Conservation (phyloP, 441 rosid genomes). For the Dalechampia spathulata region DNA sequence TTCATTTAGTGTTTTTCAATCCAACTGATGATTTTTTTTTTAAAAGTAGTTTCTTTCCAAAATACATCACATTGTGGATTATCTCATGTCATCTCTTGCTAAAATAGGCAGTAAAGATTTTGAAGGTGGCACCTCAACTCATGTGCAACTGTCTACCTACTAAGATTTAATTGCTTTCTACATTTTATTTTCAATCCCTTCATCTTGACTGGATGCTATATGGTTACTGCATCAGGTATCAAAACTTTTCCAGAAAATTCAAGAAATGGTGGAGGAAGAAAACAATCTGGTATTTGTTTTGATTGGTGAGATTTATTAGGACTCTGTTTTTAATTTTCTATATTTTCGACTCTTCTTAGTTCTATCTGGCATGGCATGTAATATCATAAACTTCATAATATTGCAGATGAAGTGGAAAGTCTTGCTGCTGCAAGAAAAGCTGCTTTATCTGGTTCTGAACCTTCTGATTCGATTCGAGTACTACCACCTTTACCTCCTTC, state of each 20-base stretch:
- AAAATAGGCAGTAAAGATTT: background rate
- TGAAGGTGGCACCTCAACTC: background rate
- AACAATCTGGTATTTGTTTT: conserved; percentile 93
- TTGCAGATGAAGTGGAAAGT: conserved; percentile 98
- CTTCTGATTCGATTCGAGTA: conserved; percentile 98
- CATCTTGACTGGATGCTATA: background rate
- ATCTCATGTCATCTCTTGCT: background rate
- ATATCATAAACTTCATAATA: conserved; percentile 19
- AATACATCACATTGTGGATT: background rate
- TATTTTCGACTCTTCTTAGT: conserved; percentile 10
- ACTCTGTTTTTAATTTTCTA: background rate
- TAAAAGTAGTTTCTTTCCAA: background rate
- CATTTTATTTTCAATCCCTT: background rate
- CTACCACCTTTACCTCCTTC: conserved; percentile 4
- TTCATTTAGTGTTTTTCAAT: background rate
- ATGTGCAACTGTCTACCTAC: background rate
- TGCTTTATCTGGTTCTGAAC: conserved; percentile 96
- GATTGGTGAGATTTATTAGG: conserved; percentile 64
- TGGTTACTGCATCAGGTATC: conserved; percentile 50
- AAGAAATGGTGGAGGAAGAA: conserved; percentile 99
- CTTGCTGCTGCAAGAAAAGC: conserved; percentile 97
- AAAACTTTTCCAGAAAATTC: conserved; percentile 92
- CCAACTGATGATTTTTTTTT: background rate
- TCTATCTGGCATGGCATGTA: conserved; percentile 21
- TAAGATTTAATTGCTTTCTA: background rate